Conservation (phyloP, 345 rosid species). For the Durio zibethinus region DNA sequence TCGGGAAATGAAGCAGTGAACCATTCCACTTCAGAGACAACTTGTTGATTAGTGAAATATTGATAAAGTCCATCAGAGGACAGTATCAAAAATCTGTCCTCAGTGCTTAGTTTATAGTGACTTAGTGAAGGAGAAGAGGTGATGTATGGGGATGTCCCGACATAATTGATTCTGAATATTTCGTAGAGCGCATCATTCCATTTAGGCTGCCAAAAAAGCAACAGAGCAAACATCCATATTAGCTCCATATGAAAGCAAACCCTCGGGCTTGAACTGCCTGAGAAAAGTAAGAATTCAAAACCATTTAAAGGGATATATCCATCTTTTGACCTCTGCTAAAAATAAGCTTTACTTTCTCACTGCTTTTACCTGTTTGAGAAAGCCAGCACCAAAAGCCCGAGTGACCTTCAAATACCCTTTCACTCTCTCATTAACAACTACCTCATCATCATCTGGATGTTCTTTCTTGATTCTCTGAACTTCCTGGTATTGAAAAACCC, state of each 20-base stretch:
- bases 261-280: too few relatives aligned
- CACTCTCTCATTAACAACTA: slow-evolving; percentile 74
- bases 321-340: not conserved
- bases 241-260: not conserved
- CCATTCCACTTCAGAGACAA: slow-evolving; percentile 59
- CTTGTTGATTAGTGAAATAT: slow-evolving; percentile 84
- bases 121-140: slow-evolving; percentile 69
- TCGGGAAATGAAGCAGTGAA: slow-evolving; percentile 78
- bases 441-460: slow-evolving; percentile 75
- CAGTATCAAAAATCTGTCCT: slow-evolving; percentile 71
- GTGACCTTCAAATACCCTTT: slow-evolving; percentile 93
- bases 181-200: slow-evolving; percentile 84
- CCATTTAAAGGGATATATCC: too few relatives aligned
- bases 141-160: slow-evolving; percentile 76
- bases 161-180: slow-evolving; percentile 77
- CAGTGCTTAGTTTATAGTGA: slow-evolving; percentile 66
- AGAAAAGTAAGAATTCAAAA: too few relatives aligned
- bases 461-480: slow-evolving; percentile 70
- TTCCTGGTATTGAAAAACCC: slow-evolving; percentile 45
- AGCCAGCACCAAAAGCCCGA: slow-evolving; percentile 94
- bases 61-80: slow-evolving; percentile 92
- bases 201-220: slow-evolving; percentile 49
- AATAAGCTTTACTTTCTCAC: not conserved
- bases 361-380: slow-evolving; percentile 76
- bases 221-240: not conserved